Conservation (phyloP, 148 eudicot species). For the Polygonum maritimum region DNA sequence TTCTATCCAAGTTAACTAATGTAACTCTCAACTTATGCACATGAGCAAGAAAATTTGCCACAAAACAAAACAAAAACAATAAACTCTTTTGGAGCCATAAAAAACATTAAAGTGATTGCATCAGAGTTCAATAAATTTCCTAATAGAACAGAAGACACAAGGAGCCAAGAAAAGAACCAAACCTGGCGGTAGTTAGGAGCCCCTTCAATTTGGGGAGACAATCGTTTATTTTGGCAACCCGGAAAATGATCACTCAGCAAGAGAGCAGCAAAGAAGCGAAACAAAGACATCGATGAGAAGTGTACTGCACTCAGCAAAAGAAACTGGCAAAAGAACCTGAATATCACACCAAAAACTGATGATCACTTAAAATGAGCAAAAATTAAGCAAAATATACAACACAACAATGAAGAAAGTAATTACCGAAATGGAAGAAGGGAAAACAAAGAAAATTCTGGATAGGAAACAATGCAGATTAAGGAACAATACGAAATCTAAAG, state of each 20-base stretch:
- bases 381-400: too few relatives aligned
- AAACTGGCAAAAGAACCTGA: constrained; percentile 62
- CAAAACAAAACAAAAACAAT: not conserved
- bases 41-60: not conserved
- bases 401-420: too few relatives aligned
- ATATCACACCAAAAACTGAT: not conserved
- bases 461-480: not conserved
- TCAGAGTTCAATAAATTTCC: not conserved
- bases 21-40: not conserved
- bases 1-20: not conserved
- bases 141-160: not conserved
- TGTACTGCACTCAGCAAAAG: constrained; percentile 48
- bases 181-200: constrained; percentile 96
- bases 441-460: not conserved
- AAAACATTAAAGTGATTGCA: not conserved
- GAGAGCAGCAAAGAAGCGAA: constrained; percentile 64
- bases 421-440: too few relatives aligned
- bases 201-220: constrained; percentile 81
- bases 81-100: not conserved
- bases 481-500: not conserved
- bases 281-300: constrained; percentile 47
- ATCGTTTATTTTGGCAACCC: constrained; percentile 86
- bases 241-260: constrained; percentile 99
- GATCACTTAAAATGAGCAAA: not conserved
- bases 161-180: not conserved